Evolutionary conservation across 169 alveolate genomes (phyloP).

Genomic region (Plasmodium malariae): DNA sequence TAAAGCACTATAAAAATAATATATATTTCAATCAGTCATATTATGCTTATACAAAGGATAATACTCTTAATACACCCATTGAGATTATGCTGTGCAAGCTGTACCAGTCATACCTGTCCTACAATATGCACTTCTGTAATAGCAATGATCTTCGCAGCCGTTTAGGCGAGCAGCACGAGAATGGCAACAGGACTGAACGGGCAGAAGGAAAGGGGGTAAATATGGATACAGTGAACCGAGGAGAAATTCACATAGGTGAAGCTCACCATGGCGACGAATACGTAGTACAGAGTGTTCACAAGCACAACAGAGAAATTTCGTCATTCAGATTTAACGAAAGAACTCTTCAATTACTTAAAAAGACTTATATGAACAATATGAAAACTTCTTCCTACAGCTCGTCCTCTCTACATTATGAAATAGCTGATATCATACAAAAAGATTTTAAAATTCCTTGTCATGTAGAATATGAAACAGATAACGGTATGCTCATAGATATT

Average conservation of each 20-base stretch:
- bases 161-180: too few relatives aligned
- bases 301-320: too few relatives aligned
- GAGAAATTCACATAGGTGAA: too few relatives aligned
- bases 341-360: conserved; percentile 19
- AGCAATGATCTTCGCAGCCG: too few relatives aligned
- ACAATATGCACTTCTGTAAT: conserved; percentile 5
- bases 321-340: background rate
- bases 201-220: too few relatives aligned
- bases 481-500: conserved; percentile 55
- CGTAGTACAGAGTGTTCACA: too few relatives aligned
- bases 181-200: too few relatives aligned
- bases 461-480: conserved; percentile 46
- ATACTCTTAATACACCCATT: conserved; percentile 58
- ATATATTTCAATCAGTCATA: conserved; percentile 63
- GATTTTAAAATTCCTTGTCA: conserved; percentile 74
- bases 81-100: conserved; percentile 68
- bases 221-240: too few relatives aligned
- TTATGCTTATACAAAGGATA: conserved; percentile 71
- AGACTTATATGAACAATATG: conserved; percentile 51
- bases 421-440: conserved; percentile 65
- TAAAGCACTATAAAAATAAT: conserved; percentile 41
- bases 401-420: conserved; percentile 71
- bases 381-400: conserved; percentile 39
- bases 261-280: too few relatives aligned
- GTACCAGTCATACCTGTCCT: conserved; percentile 59